Evolutionary conservation across 306 rosid genomes (phyloP).

Genomic region (Purshia tridentata): DNA sequence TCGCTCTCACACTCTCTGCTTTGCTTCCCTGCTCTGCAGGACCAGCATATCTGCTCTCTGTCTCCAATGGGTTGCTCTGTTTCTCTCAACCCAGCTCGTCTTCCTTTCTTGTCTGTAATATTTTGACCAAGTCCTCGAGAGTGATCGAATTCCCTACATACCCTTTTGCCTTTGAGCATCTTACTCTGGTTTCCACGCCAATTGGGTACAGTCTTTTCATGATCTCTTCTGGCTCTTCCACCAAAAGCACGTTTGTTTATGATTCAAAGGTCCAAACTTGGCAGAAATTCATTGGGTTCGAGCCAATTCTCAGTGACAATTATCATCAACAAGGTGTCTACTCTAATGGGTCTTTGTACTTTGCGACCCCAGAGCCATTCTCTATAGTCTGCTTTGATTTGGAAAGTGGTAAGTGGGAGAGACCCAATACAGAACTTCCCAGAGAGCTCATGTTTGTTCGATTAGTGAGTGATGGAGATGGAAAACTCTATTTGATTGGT

Average conservation of each 20-base stretch:
- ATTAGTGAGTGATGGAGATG: constrained; percentile 50
- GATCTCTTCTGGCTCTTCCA: constrained; percentile 40
- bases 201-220: constrained; percentile 54
- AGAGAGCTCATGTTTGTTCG: constrained; percentile 56
- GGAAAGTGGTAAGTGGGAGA: constrained; percentile 61
- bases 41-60: constrained; percentile 41
- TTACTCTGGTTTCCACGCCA: constrained; percentile 61
- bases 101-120: constrained; percentile 65
- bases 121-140: constrained; percentile 55
- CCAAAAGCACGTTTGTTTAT: constrained; percentile 43
- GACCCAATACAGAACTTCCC: constrained; percentile 37
- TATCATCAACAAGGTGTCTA: constrained; percentile 55
- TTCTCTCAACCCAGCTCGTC: constrained; percentile 45
- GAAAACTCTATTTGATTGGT: constrained; percentile 61
- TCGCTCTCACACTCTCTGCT: constrained; percentile 45
- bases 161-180: constrained; percentile 49
- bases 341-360: constrained; percentile 50
- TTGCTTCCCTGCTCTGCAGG: constrained; percentile 34
- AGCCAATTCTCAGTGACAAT: constrained; percentile 41
- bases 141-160: constrained; percentile 48
- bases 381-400: constrained; percentile 59
- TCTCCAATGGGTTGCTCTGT: constrained; percentile 74
- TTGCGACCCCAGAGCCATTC: constrained; percentile 66
- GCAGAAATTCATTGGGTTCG: constrained; percentile 42
- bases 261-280: constrained; percentile 51